phyloP scores from a whole-genome alignment of 805 yeast genomes.

The Phaffomyces antillensis region DNA sequence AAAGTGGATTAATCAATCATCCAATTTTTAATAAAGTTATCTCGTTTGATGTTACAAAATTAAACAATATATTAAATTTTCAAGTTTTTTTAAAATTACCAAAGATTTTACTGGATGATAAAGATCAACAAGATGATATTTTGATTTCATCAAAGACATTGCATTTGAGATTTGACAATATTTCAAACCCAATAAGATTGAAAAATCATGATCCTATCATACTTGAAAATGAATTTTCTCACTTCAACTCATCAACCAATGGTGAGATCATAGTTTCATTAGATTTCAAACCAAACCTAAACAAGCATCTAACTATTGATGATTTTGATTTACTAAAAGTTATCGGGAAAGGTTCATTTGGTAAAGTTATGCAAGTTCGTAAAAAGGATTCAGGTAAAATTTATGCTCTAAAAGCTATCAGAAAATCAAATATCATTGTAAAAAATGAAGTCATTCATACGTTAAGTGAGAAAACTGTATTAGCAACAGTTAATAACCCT shows the following conservation, averaged over 20 bases:
- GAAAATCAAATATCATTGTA: slow-evolving; percentile 91
- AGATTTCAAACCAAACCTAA: slow-evolving; percentile 61
- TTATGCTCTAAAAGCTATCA: slow-evolving; percentile 87
- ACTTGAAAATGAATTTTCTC: slow-evolving; percentile 26
- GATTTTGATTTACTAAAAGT: slow-evolving; percentile 92
- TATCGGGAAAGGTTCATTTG: slow-evolving; percentile 96
- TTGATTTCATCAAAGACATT: slow-evolving; percentile 67
- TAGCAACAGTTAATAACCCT: slow-evolving; percentile 89
- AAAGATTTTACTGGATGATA: slow-evolving; percentile 35
- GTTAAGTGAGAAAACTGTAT: slow-evolving; percentile 89
- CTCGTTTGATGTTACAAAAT: slow-evolving; percentile 78
- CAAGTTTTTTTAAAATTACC: slow-evolving; percentile 80
- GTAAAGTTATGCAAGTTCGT: slow-evolving; percentile 97
- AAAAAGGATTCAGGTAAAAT: slow-evolving; percentile 93
- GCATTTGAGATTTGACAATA: slow-evolving; percentile 46
- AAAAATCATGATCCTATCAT: slow-evolving; percentile 58
- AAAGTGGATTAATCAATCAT: slow-evolving; percentile 67
- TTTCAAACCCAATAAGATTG: slow-evolving; percentile 46
- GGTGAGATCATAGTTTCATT: slow-evolving; percentile 57
- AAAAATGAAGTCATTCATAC: slow-evolving; percentile 95
- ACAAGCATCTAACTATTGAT: slow-evolving; percentile 72
- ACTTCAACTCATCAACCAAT: slow-evolving; percentile 12
- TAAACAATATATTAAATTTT: slow-evolving; percentile 53
- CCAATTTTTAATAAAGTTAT: slow-evolving; percentile 88
- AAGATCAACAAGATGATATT: slow-evolving; percentile 38